Evolutionary conservation across 306 rosid species (phyloP), one percentile per base, ranked within the genome.

Genomic region (Coriaria nepalensis): DNA sequence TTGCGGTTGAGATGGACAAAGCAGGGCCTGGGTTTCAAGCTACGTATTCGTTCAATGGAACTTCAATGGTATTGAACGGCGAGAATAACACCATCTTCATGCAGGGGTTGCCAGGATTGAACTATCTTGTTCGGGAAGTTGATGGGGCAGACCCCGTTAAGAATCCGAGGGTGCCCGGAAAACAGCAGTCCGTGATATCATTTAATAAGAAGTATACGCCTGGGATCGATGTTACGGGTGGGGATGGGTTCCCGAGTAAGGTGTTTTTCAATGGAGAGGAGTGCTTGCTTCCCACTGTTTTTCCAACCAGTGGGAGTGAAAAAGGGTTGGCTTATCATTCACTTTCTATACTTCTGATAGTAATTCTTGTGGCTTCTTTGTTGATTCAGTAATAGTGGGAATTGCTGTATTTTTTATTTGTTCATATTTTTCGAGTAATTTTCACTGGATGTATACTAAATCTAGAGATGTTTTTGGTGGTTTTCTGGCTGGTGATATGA

Each of bases 231-330:
- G 73, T 86, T 9, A 68, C 59, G 40, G 34, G 38, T 0, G 77
- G 93, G 60, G 96, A 92, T 46, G 96, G 94, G 29, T 92, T 92
- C 66, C 99, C 99, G 4, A 73, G 73, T 0, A 86, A 82, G 62
- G 96, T 92, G 2, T 75, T 73, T 78, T 92, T 92, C 67, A 86
- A 92, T 43, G 99, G 96, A 10, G 96, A 92, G 55, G 99, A 92
- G 62, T 92, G 99, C 63, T 70, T 79, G 10, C 75, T 92, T 65
- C 99, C 99, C 12, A 57, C 73, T 2, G 54, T 63, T 10, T 4
- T 13, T 48, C 98, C 98, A 35, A 76, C 52, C 50, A 70, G 65
- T 52, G 81, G 68, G 54, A 47, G 47, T 53, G 52, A 63, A 53
- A 67, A 43, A 37, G 67, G 13, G 44, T 49, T 72, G n/a, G 66